Conservation (phyloP, 805 yeast genomes). For the Candida mattraensis region DNA sequence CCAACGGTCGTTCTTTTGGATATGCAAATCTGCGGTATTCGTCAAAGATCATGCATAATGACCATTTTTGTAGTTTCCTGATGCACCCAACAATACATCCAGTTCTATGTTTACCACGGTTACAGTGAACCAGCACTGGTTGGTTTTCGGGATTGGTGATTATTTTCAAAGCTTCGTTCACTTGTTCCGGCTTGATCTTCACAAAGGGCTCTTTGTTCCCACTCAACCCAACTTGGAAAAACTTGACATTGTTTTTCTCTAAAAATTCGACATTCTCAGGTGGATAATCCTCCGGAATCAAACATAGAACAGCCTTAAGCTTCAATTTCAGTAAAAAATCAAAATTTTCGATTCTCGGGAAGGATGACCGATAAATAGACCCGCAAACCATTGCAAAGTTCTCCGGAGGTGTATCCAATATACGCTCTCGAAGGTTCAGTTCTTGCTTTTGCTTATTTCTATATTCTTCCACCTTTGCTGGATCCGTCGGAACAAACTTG, state of each 20-base stretch:
- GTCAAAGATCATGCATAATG: slow-evolving; percentile 89
- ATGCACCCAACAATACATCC: slow-evolving; percentile 96
- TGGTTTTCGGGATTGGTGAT: slow-evolving; percentile 85
- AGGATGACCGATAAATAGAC: slow-evolving; percentile 80
- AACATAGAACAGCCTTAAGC: slow-evolving; percentile 73
- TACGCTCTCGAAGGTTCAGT: too few relatives aligned
- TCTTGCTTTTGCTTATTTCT: slow-evolving; percentile 2
- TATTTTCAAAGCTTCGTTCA: slow-evolving; percentile 78
- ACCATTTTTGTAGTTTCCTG: slow-evolving; percentile 87
- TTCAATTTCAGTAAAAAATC: slow-evolving; percentile 59
- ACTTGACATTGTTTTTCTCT: slow-evolving; percentile 55
- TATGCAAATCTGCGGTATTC: slow-evolving; percentile 93
- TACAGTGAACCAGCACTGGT: slow-evolving; percentile 91
- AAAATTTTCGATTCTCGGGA: slow-evolving; percentile 85
- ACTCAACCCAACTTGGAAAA: slow-evolving; percentile 88
- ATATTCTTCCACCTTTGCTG: slow-evolving; percentile 21
- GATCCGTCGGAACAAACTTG: slow-evolving; percentile 31
- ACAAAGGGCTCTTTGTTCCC: slow-evolving; percentile 97
- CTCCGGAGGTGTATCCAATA: slow-evolving; percentile 69
- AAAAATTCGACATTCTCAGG: slow-evolving; percentile 68
- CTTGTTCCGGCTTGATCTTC: slow-evolving; percentile 59
- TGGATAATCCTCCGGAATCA: slow-evolving; percentile 93
- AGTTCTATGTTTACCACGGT: slow-evolving; percentile 94
- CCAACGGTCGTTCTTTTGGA: slow-evolving; percentile 93
- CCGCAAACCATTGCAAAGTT: slow-evolving; percentile 85